These are phyloP conservation scores for Aspergillus transmontanensis DNA, from an alignment of 2,329 filamentous ascomycete species.

Conservation along the genomic window DNA sequence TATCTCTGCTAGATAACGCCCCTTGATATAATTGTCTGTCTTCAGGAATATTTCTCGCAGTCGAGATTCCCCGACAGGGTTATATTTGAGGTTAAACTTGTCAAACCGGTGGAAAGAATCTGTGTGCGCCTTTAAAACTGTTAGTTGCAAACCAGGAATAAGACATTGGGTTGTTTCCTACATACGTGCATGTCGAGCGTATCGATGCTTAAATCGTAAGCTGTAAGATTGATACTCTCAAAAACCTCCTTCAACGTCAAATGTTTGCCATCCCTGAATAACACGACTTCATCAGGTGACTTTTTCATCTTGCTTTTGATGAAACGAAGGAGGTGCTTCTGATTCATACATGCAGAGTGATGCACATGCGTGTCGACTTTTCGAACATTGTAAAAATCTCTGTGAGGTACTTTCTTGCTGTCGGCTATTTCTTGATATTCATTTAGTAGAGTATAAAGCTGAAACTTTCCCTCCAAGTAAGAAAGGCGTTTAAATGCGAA, in stretches of 20 bases:
- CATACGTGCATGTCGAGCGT: constrained; percentile 97
- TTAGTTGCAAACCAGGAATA: constrained; percentile 12
- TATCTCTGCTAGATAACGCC: constrained; percentile 93
- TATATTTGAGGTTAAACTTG: constrained; percentile 99
- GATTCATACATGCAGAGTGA: constrained; percentile 99
- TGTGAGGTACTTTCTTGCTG: constrained; percentile 94
- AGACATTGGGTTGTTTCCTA: constrained; percentile 22
- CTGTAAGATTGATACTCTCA: constrained; percentile 93
- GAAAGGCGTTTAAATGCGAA: constrained; percentile 94
- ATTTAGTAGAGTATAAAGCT: constrained; percentile 88
- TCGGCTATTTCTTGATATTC: constrained; percentile 98
- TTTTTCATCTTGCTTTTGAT: constrained; percentile 99
- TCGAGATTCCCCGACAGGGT: constrained; percentile 92
- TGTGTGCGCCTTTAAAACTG: constrained; percentile 71
- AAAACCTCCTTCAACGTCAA: constrained; percentile 92
- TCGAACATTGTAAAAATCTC: constrained; percentile 98
- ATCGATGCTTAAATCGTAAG: constrained; percentile 97
- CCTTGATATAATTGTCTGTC: constrained; percentile 96
- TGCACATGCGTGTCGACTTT: constrained; percentile 99
- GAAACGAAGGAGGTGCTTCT: constrained; percentile 95
- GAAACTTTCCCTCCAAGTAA: constrained; percentile 96
- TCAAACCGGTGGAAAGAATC: constrained; percentile 99
- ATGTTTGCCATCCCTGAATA: constrained; percentile 89
- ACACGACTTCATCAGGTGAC: constrained; percentile 87
- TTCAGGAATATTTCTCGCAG: constrained; percentile 98